These are phyloP conservation scores for Medicago ruthenica DNA, from an alignment of 306 rosid genomes.

Conservation along the genomic window DNA sequence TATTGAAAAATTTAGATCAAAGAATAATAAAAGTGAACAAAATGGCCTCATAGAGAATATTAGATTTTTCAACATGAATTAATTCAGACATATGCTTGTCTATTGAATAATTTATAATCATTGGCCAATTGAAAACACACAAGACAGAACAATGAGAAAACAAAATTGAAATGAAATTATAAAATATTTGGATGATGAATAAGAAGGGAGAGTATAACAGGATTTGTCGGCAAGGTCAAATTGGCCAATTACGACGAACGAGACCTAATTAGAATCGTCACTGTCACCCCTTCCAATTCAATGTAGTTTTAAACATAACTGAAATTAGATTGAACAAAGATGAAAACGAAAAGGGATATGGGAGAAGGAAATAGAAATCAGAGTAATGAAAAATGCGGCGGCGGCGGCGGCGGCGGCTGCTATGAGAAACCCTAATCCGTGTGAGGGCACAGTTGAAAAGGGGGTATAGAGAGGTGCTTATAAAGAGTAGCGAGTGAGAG, in stretches of 20 bases:
- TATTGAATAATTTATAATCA: conserved; percentile 53
- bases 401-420: neutral
- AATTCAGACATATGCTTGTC: conserved; percentile 97
- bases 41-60: conserved; percentile 90
- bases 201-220: neutral
- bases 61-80: conserved; percentile 62
- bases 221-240: neutral
- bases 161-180: neutral
- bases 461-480: neutral
- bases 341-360: neutral
- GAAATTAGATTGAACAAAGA: neutral
- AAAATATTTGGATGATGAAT: too few species aligned
- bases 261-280: neutral
- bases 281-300: neutral
- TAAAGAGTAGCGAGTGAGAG: neutral
- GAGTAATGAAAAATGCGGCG: neutral
- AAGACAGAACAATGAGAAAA: neutral
- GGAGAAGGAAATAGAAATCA: too few species aligned
- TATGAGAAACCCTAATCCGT: neutral
- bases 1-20: too few species aligned
- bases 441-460: neutral
- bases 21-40: rapidly evolving
- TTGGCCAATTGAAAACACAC: conserved; percentile 54
- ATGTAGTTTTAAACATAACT: neutral
- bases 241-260: conserved; percentile 9